A percentile compares a stretch with the other conserved stretches of the same genome.
Evolutionary conservation across 306 rosid species (phyloP).

Genomic region (Castanea sativa): DNA sequence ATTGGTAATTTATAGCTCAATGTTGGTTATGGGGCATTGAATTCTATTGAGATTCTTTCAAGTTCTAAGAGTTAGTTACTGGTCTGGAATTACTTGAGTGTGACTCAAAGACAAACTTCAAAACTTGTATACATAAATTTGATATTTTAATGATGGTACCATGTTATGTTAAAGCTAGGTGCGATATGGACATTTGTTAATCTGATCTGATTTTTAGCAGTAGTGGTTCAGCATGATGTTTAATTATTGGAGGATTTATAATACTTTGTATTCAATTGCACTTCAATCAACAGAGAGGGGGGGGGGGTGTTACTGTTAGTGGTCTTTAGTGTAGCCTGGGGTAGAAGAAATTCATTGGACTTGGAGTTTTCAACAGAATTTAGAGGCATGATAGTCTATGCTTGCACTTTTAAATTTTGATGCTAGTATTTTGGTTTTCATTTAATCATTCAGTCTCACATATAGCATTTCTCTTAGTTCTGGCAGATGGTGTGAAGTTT

Average conservation of each 20-base stretch:
- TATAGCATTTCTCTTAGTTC: conserved; percentile 17
- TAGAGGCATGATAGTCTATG: neutral
- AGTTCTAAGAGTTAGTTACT: neutral
- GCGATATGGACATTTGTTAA: neutral
- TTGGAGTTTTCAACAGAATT: neutral
- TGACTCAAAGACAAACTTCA: neutral
- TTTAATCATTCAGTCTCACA: neutral
- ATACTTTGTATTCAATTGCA: neutral
- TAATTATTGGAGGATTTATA: neutral
- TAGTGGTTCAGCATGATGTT: conserved; percentile 9
- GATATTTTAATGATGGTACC: neutral
- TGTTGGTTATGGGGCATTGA: neutral
- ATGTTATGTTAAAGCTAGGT: neutral
- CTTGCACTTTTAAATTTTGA: neutral
- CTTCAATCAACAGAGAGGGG: conserved; percentile 5
- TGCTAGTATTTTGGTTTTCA: neutral
- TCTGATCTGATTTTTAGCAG: neutral
- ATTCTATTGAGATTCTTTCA: neutral
- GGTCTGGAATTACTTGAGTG: neutral
- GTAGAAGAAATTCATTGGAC: conserved; percentile 1
- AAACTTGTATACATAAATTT: neutral
- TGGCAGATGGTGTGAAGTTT: conserved; percentile 6
- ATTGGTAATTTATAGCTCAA: neutral
- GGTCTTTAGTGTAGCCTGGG: neutral
- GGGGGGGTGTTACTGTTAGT: neutral